Percentiles rank a stretch among this genome's conserved stretches.
phyloP scores from a whole-genome alignment of 352 stramenopile genomes.

The Globisporangium splendens region DNA sequence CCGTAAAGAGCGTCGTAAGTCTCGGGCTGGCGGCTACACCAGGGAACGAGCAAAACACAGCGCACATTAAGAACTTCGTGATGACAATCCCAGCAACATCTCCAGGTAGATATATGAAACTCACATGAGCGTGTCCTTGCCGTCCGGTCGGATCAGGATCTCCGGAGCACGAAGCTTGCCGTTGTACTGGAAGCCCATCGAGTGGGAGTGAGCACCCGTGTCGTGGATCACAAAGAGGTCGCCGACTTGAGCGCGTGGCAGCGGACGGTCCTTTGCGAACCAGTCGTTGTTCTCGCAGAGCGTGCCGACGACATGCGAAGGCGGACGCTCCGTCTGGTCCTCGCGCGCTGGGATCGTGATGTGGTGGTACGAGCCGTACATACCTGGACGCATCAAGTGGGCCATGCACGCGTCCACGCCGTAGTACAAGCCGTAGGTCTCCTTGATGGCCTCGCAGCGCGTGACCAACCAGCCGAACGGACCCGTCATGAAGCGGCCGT shows the following conservation, averaged over 20 bases:
- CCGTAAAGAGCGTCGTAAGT: slow-evolving; percentile 72
- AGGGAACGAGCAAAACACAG: slow-evolving; percentile 8
- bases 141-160: slow-evolving; percentile 63
- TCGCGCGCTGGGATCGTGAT: slow-evolving; percentile 76
- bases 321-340: slow-evolving; percentile 17
- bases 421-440: slow-evolving; percentile 84
- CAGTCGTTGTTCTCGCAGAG: slow-evolving; percentile 92
- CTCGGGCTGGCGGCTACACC: slow-evolving; percentile 63
- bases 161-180: slow-evolving; percentile 88
- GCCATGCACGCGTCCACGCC: slow-evolving; percentile 88
- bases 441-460: slow-evolving; percentile 84
- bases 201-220: slow-evolving; percentile 87
- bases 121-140: slow-evolving; percentile 67
- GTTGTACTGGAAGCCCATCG: slow-evolving; percentile 93
- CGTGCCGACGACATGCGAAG: slow-evolving; percentile 79
- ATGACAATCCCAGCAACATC: not conserved
- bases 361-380: slow-evolving; percentile 89
- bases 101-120: slow-evolving; percentile 2
- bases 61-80: not conserved
- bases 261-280: slow-evolving; percentile 82
- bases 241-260: slow-evolving; percentile 69
- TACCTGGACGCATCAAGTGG: slow-evolving; percentile 88
- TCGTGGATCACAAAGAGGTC: slow-evolving; percentile 91
- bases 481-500: slow-evolving; percentile 87
- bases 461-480: slow-evolving; percentile 85